These are phyloP conservation scores for Leccinum pellstonianum DNA, from an alignment of 768 basidiomycete species.

Conservation along the genomic window DNA sequence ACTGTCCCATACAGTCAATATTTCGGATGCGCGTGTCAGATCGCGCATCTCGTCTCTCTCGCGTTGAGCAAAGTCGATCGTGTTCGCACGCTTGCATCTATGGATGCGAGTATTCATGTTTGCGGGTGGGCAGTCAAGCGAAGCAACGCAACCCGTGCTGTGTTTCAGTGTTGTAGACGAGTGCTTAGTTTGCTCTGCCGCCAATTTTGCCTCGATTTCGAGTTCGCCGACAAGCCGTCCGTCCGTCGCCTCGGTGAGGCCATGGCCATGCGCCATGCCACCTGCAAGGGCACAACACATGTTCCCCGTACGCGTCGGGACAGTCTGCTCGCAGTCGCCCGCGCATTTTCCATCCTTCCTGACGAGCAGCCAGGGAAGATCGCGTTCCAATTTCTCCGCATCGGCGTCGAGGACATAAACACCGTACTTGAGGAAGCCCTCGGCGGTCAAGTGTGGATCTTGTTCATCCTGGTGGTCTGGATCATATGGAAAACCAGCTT, in stretches of 20 bases:
- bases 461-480: constrained; percentile 9
- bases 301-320: background rate
- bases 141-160: background rate
- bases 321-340: constrained; percentile 19
- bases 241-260: constrained; percentile 35
- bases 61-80: constrained; percentile 76
- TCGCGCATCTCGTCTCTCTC: constrained; percentile 91
- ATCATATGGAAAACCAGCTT: constrained; percentile 15
- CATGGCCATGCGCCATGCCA: constrained; percentile 16
- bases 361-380: constrained; percentile 30
- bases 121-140: background rate
- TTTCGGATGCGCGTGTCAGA: constrained; percentile 79
- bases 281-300: background rate
- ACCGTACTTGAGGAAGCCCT: constrained; percentile 32
- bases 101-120: constrained; percentile 21
- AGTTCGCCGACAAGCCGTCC: constrained; percentile 23
- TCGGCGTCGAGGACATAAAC: constrained; percentile 33
- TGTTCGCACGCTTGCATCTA: constrained; percentile 45
- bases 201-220: constrained; percentile 22
- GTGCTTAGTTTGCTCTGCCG: constrained; percentile 1
- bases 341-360: constrained; percentile 28
- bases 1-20: constrained; percentile 47
- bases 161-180: background rate
- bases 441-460: constrained; percentile 23
- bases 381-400: constrained; percentile 25